Base-by-base conservation (phyloP, 2,329 filamentous ascomycete species). In the Botrytis cinerea region DNA sequence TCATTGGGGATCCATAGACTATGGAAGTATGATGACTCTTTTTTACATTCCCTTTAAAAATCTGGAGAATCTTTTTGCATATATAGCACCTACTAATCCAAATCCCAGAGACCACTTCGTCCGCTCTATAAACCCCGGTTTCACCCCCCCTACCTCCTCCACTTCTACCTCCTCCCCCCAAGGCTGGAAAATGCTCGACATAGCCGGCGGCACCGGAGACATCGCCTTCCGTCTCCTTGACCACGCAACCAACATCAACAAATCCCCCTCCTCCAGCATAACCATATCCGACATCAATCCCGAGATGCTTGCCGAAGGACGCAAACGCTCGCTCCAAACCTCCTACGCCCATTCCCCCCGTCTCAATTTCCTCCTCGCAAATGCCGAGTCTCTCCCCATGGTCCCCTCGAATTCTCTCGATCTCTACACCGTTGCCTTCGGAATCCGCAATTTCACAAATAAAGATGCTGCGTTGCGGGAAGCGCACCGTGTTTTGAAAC, bases 221-320 rank as follows among this genome's bases (percentile, higher is more conserved):
- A 98, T 99, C 80, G 96, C 96, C 73, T 98, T 98, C 85, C 94
- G 96, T 78, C 92, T 98, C 86, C 91, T 99, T 72, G 91, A 95
- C 84, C 94, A 97, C 81, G 91, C 94, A 38, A 93, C 93, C 68
- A 88, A 88, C 75, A 86, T 97, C 81, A 94, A 97, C 85, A 85
- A 89, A 81, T 95, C 97, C 84, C 87, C 89, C 28, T 87, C 92
- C 78, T 93, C 95, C 9, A 91, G 89, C 81, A 94, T 99, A 77
- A 97, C 93, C 57, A 94, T 98, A 79, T 92, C 93, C 66, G 96
- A 99, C 84, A 99, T 99, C 85, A 99, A 99, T 84, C 89, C 93
- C 0, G 90, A 93, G 77, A 99, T 99, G 96, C 88, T 99, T 0
- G 89, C 89, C 18, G 96, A 98, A 80, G 96, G 96, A 73, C 88